Base-by-base conservation (phyloP, 176 grass and related monocot species). In the Oryza punctata region DNA sequence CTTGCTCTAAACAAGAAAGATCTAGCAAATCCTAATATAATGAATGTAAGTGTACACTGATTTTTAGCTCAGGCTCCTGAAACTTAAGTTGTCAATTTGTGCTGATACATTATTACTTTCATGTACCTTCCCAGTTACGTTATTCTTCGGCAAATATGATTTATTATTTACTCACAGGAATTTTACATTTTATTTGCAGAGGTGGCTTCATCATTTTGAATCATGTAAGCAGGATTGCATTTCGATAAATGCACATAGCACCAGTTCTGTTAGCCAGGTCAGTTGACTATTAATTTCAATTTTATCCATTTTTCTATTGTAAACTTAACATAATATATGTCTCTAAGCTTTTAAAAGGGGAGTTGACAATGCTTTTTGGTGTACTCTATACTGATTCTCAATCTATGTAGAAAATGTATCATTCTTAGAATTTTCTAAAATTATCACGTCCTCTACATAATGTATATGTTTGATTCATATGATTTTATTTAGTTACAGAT, bases 1-100 rank as follows among this genome's bases (percentile, higher is more conserved):
- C 89, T 98, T 88, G 89, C 91, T 86, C 84, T 98, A 65, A 98
- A 98, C 72, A 95, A 98, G 87, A 98, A 98, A 79, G 96, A 98
- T 85, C 87, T 98, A 7, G 91, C 96, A 64, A 98, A 98, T 85
- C 88, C 87, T 28, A 98, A 98, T 71, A 95, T 98, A 71, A 90
- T 95, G 93, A 88, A 90, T 70, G 96, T 98, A 93, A 78, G 90
- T 80, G 30, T 32, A 40, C 19, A 11, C 15, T 9, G 12, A 37
- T 65, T 77, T 43, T 78, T 81, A 52, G 59, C 60, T 82, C 41
- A 72, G 11, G 75, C 25, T 90, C 65, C 67, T 49, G 33, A 30
- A 15, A 26, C 57, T 79, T 3, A 23, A 57, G 57, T 72, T 21
- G 18, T 54, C 19, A 65, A 37, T 29, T 52, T 6, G 4, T 73